phyloP scores from a whole-genome alignment of 2,329 filamentous ascomycete species.

The Lachnellula occidentalis region DNA sequence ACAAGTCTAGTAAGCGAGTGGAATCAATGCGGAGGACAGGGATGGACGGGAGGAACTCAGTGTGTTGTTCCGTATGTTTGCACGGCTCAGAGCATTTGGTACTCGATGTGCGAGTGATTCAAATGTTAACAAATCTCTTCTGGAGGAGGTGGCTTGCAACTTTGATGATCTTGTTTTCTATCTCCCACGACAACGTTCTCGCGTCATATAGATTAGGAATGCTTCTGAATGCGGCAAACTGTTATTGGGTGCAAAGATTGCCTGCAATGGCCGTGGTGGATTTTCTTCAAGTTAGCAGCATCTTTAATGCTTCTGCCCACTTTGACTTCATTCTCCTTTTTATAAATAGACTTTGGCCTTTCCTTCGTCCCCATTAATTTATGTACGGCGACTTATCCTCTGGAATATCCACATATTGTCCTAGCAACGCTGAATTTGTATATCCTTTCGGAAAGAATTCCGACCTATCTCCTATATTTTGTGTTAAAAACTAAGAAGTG shows the following conservation, averaged over 20 bases:
- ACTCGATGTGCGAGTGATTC: neutral
- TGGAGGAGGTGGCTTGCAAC: no score
- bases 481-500: slow-evolving; percentile 34
- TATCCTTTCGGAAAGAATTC: slow-evolving; percentile 33
- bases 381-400: slow-evolving; percentile 35
- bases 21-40: slow-evolving; percentile 10
- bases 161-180: no score
- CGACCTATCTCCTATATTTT: slow-evolving; percentile 34
- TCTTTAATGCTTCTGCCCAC: slow-evolving; percentile 25
- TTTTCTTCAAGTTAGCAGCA: slow-evolving; percentile 29
- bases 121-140: neutral
- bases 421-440: slow-evolving; percentile 36
- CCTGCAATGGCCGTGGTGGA: no score
- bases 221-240: no score
- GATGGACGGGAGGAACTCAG: neutral
- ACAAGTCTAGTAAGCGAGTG: slow-evolving; percentile 9
- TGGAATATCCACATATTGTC: slow-evolving; percentile 38
- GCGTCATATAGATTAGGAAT: no score
- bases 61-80: neutral
- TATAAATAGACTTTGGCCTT: slow-evolving; percentile 28
- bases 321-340: slow-evolving; percentile 25
- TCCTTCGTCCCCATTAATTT: slow-evolving; percentile 29
- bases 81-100: neutral
- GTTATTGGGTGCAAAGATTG: no score
- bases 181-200: no score